These are phyloP conservation scores for Yarrowia sp. DNA, from an alignment of 805 yeast species.

Conservation along the genomic window DNA sequence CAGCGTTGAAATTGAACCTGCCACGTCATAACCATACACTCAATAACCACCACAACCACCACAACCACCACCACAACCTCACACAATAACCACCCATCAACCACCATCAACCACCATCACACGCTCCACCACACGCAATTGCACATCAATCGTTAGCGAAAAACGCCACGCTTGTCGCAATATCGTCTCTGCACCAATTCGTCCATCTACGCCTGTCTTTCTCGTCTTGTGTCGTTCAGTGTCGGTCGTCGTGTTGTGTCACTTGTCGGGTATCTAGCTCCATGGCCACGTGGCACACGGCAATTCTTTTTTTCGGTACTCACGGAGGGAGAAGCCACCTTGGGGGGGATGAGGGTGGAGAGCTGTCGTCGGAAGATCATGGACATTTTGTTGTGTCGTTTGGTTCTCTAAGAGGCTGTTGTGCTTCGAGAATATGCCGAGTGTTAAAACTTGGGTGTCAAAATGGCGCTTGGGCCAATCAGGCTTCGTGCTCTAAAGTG, in stretches of 20 bases:
- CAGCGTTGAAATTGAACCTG: background rate
- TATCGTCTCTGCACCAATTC: constrained; percentile 2
- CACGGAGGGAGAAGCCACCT: constrained; percentile 95
- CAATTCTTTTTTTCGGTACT: constrained; percentile 49
- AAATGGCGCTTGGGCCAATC: constrained; percentile 34
- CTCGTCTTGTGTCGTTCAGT: constrained; percentile 1
- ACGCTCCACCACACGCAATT: constrained; percentile 5
- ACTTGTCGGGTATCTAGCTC: background rate
- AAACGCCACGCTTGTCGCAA: background rate
- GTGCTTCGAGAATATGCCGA: constrained; percentile 29
- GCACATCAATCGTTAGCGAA: background rate
- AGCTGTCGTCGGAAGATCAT: constrained; percentile 89
- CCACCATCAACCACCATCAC: background rate
- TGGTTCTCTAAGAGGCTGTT: constrained; percentile 36
- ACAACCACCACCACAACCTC: background rate
- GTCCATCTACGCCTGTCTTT: background rate
- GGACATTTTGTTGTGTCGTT: constrained; percentile 60
- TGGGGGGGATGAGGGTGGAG: constrained; percentile 97
- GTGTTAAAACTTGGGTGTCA: constrained; percentile 31
- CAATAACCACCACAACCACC: background rate
- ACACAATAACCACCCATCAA: no score
- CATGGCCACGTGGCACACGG: constrained; percentile 6
- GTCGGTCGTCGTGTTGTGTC: constrained; percentile 2
- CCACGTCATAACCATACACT: background rate
- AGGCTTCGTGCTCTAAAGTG: constrained; percentile 18